Evolutionary conservation across 768 basidiomycete species (phyloP), one percentile per base, ranked within the genome.

Genomic region (Suillus placidus): DNA sequence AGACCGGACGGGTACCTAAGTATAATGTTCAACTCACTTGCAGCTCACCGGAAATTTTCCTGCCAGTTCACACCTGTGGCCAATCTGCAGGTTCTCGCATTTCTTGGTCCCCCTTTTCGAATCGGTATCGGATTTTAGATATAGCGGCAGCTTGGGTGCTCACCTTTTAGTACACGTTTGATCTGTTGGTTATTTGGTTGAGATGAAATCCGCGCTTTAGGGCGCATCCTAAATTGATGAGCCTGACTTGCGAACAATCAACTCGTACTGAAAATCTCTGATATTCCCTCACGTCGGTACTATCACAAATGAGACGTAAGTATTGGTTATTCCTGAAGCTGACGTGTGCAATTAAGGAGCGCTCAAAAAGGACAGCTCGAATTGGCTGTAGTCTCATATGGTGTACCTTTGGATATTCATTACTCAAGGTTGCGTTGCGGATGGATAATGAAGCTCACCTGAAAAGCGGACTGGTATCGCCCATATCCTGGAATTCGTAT

Each of bases 401-500:
- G 12, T 20, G 40, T 60, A 60, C 58, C 58, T 60, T 26, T 42
- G 30, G 1, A 60, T 20, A 30, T 30, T 20, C 40, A 42, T 42
- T 40, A 60, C 26, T 43, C 1, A 13, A 32, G 18, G 40, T 4
- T 20, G 18, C 26, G 7, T 30, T 12, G 40, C 30, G 1, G 26
- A 60, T 12, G 40, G 3, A 6, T 60, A 2, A 20, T 13, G 30
- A 12, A 42, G 12, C 40, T 30, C 58, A 77, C 83, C 84, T 81
- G 78, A 84, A 88, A 43, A 88, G 75, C 43, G 87, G 87, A 63
- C 84, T 86, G 40, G 81, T 76, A 65, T 84, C 84, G 4, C 85
- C 87, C 74, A 87, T 75, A 8, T 85, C 73, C 40, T 71, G 73
- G 69, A 83, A 87, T 54, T 84, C 80, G 2, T 77, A 77, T 60